Evolutionary conservation across 176 grass and related monocot species (phyloP).

Genomic region (Eremochloa ophiuroides): DNA sequence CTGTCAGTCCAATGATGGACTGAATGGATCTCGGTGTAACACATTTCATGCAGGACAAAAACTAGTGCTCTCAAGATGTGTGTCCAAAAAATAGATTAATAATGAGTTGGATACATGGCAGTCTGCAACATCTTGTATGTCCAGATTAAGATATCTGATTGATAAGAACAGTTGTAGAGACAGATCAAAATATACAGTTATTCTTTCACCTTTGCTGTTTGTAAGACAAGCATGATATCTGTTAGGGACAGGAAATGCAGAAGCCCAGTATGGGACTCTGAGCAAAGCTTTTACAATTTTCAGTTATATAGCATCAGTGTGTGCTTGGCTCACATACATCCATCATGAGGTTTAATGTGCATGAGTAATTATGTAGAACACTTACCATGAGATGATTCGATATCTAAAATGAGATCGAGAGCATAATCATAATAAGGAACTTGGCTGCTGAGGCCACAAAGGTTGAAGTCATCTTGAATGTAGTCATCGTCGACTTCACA

Average conservation of each 20-base stretch:
- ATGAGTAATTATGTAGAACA: conserved; percentile 15
- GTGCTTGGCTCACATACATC: not conserved
- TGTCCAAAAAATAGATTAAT: not conserved
- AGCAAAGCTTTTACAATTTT: not conserved
- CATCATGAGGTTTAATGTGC: not conserved
- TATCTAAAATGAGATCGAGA: conserved; percentile 92
- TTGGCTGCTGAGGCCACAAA: conserved; percentile 86
- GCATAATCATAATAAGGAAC: conserved; percentile 91
- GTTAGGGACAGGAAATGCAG: not conserved
- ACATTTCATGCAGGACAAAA: not conserved
- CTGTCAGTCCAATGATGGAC: not conserved
- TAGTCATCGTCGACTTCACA: conserved; percentile 93
- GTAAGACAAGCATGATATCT: not conserved
- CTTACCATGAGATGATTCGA: conserved; percentile 75
- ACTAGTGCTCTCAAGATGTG: not conserved
- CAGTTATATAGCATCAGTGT: not conserved
- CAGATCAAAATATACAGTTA: not conserved
- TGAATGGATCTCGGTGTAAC: not conserved
- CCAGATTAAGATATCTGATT: not conserved
- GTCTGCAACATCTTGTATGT: conserved; percentile 3
- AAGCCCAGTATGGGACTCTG: not conserved
- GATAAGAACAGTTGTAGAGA: not conserved
- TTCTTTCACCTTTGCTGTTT: not conserved
- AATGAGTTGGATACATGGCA: not conserved
- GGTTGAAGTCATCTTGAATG: conserved; percentile 96